Evolutionary conservation across 352 stramenopile genomes (phyloP).

Genomic region (Phytophthora boehmeriae): DNA sequence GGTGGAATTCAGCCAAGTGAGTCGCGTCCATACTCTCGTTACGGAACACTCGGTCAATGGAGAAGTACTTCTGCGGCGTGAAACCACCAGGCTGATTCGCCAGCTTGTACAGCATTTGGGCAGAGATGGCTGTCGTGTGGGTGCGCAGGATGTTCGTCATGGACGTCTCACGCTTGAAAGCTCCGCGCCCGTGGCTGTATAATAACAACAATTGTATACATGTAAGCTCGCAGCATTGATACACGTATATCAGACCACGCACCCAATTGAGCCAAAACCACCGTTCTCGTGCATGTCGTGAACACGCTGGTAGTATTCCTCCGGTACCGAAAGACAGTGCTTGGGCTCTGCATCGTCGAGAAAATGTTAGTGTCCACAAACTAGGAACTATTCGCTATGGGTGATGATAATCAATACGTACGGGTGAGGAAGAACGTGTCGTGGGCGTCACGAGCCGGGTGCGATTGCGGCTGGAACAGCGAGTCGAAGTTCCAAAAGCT

Average conservation of each 20-base stretch:
- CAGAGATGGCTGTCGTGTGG: constrained; percentile 99
- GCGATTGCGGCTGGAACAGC: constrained; percentile 99
- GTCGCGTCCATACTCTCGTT: constrained; percentile 99
- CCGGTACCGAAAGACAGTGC: constrained; percentile 89
- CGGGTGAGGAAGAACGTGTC: constrained; percentile 99
- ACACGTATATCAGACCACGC: constrained; percentile 47
- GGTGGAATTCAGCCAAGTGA: constrained; percentile 99
- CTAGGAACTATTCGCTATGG: too few relatives aligned
- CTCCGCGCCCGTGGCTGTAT: constrained; percentile 70
- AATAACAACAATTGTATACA: not conserved
- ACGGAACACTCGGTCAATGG: constrained; percentile 99
- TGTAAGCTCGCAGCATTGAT: not conserved
- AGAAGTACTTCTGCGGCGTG: constrained; percentile 98
- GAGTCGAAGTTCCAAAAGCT: constrained; percentile 99
- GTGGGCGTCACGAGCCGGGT: constrained; percentile 98
- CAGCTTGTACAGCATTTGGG: constrained; percentile 99
- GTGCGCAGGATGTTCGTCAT: constrained; percentile 99
- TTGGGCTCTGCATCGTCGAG: constrained; percentile 56
- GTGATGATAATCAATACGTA: constrained; percentile 31
- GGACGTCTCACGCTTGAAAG: constrained; percentile 95
- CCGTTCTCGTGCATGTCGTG: constrained; percentile 98
- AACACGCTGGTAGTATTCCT: constrained; percentile 99
- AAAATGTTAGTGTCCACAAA: not conserved
- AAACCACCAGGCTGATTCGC: constrained; percentile 96
- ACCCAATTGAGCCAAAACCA: constrained; percentile 97